These are phyloP conservation scores for Lanmaoa rubissima DNA, from an alignment of 768 basidiomycete genomes.

Conservation along the genomic window DNA sequence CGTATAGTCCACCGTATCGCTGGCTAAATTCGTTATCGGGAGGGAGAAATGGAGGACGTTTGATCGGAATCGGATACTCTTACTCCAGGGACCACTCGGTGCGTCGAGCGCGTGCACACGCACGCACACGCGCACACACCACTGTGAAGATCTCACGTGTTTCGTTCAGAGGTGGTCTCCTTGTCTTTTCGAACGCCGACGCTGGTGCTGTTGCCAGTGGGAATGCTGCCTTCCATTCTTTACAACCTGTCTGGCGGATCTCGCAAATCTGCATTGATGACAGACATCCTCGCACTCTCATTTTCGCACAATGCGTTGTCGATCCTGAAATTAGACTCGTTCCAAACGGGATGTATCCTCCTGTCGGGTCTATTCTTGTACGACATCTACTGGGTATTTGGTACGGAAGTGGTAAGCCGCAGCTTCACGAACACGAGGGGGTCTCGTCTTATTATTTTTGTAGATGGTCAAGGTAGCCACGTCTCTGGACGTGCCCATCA, in stretches of 20 bases:
- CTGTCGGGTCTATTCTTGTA: conserved; percentile 87
- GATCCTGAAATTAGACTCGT: conserved; percentile 83
- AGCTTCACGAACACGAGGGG: neutral
- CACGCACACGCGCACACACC: neutral
- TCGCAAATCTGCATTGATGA: conserved; percentile 67
- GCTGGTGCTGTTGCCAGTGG: conserved; percentile 53
- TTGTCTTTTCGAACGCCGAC: conserved; percentile 60
- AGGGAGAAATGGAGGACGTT: conserved; percentile 56
- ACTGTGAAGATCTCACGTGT: conserved; percentile 3
- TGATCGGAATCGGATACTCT: conserved; percentile 41
- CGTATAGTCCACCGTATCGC: conserved; percentile 48
- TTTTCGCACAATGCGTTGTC: conserved; percentile 80
- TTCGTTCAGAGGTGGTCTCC: conserved; percentile 31
- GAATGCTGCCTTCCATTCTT: conserved; percentile 60
- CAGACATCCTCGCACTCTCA: conserved; percentile 72
- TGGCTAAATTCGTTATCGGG: conserved; percentile 51
- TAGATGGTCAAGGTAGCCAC: conserved; percentile 95
- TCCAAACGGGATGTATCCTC: conserved; percentile 80
- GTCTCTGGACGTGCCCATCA: conserved; percentile 88
- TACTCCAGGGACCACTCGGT: conserved; percentile 52
- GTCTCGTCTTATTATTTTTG: neutral
- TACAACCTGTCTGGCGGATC: conserved; percentile 48
- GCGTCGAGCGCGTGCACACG: conserved; percentile 11
- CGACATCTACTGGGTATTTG: conserved; percentile 95
- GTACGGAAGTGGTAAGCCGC: conserved; percentile 73